Conservation (phyloP, 139 green algal genomes). For the Gonium pectorale region DNA sequence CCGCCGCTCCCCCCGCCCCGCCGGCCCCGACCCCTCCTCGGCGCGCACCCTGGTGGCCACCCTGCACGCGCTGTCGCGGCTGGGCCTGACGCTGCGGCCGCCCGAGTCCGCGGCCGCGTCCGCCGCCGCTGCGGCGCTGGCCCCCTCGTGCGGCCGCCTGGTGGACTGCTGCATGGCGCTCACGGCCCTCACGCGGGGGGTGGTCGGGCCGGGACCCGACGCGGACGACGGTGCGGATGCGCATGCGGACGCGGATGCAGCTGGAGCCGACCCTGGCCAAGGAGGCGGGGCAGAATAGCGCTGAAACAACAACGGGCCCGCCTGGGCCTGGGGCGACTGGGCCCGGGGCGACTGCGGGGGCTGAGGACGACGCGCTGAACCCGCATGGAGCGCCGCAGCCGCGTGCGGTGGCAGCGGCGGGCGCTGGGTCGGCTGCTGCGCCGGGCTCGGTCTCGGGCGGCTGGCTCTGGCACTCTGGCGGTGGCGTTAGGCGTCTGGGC, state of each 20-base stretch:
- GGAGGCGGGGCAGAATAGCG: no score
- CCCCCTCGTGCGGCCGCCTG: background rate
- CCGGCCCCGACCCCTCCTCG: no score
- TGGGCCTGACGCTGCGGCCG: background rate
- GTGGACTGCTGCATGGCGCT: slow-evolving; percentile 18
- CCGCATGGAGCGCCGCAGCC: background rate
- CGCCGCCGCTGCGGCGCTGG: background rate
- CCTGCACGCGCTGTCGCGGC: background rate
- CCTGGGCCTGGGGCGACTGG: no score
- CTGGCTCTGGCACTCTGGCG: background rate
- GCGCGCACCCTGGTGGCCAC: slow-evolving; percentile 3
- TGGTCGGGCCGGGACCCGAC: background rate
- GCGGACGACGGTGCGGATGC: background rate
- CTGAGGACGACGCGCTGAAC: no score
- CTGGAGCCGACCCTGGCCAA: no score
- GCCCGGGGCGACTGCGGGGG: no score
- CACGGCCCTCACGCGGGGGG: background rate
- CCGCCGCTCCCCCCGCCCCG: no score
- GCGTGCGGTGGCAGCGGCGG: background rate
- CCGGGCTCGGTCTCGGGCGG: no score
- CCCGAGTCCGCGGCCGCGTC: background rate
- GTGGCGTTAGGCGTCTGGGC: background rate
- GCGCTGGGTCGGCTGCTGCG: no score
- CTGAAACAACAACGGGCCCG: no score
- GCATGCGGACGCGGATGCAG: background rate